These are phyloP conservation scores for Xylaria palmicola DNA, from an alignment of 495 filamentous ascomycete species.

Conservation along the genomic window DNA sequence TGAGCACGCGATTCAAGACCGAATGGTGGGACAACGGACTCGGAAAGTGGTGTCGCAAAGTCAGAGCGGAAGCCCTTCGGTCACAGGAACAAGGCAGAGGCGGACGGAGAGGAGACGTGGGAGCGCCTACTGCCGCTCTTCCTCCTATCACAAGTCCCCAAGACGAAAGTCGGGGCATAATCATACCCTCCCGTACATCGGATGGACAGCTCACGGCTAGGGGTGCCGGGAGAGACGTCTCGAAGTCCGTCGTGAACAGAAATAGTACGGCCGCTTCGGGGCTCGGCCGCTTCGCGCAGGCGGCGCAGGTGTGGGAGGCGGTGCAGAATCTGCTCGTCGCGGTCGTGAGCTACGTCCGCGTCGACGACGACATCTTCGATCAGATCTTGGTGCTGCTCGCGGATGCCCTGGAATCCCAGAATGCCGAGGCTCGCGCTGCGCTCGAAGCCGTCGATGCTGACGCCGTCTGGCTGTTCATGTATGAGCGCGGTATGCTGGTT, in stretches of 20 bases:
- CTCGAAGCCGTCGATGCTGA: conserved; percentile 64
- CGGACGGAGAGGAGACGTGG: conserved; percentile 42
- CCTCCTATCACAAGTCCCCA: conserved; percentile 2
- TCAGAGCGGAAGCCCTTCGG: conserved; percentile 30
- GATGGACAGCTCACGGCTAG: conserved; percentile 16
- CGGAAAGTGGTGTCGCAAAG: conserved; percentile 38
- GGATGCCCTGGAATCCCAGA: conserved; percentile 46
- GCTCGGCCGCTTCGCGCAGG: conserved; percentile 54
- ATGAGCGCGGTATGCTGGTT: conserved; percentile 35
- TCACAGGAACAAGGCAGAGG: conserved; percentile 1
- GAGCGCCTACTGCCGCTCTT: conserved; percentile 30
- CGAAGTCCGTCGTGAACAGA: not conserved
- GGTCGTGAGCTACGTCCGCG: conserved; percentile 54
- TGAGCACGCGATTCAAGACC: conserved; percentile 64
- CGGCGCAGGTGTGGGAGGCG: conserved; percentile 58
- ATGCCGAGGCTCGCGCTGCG: conserved; percentile 49
- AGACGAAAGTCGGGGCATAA: conserved; percentile 24
- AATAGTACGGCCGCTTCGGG: conserved; percentile 22
- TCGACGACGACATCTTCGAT: conserved; percentile 66
- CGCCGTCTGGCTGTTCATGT: conserved; percentile 67
- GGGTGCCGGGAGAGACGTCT: conserved; percentile 3
- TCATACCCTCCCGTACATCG: conserved; percentile 26
- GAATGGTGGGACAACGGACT: conserved; percentile 62
- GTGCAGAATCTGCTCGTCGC: conserved; percentile 52
- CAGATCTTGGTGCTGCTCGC: conserved; percentile 61